Percentiles rank a stretch among this genome's conserved stretches.
Conservation (phyloP, 768 basidiomycete genomes). For the Phanerochaete carnosa region DNA sequence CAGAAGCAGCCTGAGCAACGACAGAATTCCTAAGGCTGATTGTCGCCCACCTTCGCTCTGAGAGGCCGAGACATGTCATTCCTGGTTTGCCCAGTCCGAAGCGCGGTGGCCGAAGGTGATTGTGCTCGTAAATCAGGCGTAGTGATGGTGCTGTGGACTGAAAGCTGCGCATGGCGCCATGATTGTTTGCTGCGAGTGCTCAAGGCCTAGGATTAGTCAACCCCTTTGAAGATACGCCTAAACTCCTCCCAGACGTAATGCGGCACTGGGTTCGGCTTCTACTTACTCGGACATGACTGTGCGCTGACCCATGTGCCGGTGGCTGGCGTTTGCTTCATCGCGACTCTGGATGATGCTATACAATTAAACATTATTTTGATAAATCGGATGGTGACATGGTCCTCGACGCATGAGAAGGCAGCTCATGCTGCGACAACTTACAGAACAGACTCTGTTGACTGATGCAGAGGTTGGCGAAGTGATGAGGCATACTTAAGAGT, state of each 20-base stretch:
- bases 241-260: too few species aligned
- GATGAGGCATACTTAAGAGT: constrained; percentile 1
- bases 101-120: too few species aligned
- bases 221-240: too few species aligned
- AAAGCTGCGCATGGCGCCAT: too few species aligned
- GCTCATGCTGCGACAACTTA: not conserved
- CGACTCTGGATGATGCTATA: constrained; percentile 6
- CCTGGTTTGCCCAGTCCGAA: too few species aligned
- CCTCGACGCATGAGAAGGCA: not conserved
- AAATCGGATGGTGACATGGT: not conserved
- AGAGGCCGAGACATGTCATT: too few species aligned
- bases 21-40: too few species aligned
- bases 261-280: not conserved
- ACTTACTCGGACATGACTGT: not conserved
- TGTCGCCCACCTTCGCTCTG: too few species aligned
- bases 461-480: not conserved
- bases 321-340: constrained; percentile 2
- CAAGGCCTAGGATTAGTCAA: too few species aligned
- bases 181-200: too few species aligned
- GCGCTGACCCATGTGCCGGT: not conserved
- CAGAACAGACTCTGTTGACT: not conserved
- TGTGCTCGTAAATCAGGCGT: too few species aligned
- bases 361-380: constrained; percentile 3
- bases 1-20: not conserved
- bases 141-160: too few species aligned